Evolutionary conservation across 805 yeast genomes (phyloP).

Genomic region (Teunomyces stri): DNA sequence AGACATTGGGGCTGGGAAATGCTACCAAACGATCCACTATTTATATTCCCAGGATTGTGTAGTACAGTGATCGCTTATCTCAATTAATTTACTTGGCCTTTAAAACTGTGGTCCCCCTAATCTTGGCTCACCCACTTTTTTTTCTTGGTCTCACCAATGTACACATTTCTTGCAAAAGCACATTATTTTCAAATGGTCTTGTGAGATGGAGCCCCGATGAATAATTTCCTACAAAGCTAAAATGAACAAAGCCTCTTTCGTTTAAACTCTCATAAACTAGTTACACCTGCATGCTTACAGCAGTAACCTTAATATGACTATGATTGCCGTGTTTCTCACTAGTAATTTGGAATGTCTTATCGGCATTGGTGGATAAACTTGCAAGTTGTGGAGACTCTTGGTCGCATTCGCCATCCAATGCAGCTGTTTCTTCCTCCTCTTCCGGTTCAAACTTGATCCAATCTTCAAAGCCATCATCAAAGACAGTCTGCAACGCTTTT

Average conservation of each 20-base stretch:
- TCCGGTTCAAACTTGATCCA: constrained; percentile 30
- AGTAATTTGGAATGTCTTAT: not conserved
- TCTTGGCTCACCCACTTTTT: not conserved
- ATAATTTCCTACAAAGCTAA: not conserved
- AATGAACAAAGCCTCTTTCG: not conserved
- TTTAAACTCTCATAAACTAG: not conserved
- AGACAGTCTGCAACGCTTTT: constrained; percentile 21
- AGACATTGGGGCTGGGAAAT: not conserved
- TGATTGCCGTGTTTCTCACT: constrained; percentile 8
- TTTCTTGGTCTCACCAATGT: too few relatives aligned
- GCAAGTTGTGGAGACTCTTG: not conserved
- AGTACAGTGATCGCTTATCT: not conserved
- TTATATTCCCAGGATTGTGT: not conserved
- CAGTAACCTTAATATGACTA: constrained; percentile 5
- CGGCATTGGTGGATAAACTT: not conserved
- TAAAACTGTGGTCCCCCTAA: not conserved
- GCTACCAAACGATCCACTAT: not conserved
- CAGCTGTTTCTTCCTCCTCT: not conserved
- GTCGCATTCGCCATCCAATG: not conserved
- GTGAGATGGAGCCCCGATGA: too few relatives aligned
- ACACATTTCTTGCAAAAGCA: too few relatives aligned
- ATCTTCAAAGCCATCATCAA: constrained; percentile 44
- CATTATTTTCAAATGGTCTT: too few relatives aligned
- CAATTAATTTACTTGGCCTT: not conserved
- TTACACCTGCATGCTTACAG: constrained; percentile 3